These are phyloP conservation scores for Butyriboletus loyo DNA, from an alignment of 768 basidiomycete genomes.

Conservation along the genomic window DNA sequence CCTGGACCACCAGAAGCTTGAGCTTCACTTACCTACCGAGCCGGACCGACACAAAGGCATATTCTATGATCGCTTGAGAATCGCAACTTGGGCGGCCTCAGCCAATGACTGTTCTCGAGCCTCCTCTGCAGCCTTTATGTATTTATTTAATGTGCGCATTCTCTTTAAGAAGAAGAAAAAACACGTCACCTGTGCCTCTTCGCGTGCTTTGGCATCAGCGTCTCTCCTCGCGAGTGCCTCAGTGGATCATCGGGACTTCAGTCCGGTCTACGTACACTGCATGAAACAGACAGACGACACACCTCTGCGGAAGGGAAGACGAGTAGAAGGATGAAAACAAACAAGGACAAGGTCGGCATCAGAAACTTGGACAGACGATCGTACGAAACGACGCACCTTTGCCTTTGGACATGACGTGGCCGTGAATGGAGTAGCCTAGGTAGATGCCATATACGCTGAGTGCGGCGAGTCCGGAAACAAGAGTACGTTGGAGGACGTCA, in stretches of 20 bases:
- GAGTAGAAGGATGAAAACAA: neutral
- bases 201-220: conserved; percentile 18
- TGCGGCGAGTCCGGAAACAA: conserved; percentile 29
- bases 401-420: conserved; percentile 30
- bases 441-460: conserved; percentile 31
- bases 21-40: neutral
- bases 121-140: conserved; percentile 28
- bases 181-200: conserved; percentile 13
- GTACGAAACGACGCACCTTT: conserved; percentile 24
- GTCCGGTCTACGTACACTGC: neutral
- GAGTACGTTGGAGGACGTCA: conserved; percentile 30
- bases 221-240: conserved; percentile 25
- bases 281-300: neutral
- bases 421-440: conserved; percentile 31
- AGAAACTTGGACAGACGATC: neutral
- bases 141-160: neutral
- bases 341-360: neutral
- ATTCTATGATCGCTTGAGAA: conserved; percentile 15
- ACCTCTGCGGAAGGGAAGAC: conserved; percentile 16
- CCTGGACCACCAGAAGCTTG: neutral
- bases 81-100: conserved; percentile 29
- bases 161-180: neutral
- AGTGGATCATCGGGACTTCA: neutral
- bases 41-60: neutral
- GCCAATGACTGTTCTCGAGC: conserved; percentile 30